Evolutionary conservation across 129 eudicot genomes (phyloP), one percentile per base, ranked within the genome.

Genomic region (Dittrichia graveolens): DNA sequence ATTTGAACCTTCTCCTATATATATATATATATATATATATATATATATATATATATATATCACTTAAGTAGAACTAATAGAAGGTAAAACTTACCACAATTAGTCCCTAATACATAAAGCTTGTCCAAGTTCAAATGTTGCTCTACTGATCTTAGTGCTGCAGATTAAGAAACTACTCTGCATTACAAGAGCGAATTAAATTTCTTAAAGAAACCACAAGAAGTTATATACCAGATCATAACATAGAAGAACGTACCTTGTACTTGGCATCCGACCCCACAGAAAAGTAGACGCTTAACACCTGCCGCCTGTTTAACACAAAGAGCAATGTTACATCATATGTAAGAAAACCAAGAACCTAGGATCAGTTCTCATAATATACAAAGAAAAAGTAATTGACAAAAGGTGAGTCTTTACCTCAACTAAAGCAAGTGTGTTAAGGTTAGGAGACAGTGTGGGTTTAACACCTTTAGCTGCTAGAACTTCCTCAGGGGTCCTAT

Each of bases 251-350:
- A 12, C 37, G 69, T 72, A 94, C 98, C 98, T 90, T 94, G 98
- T 71, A 94, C 98, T 85, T 94, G 98, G 84, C 98, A 94, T 55
- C 98, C 98, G 47, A 94, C 98, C 73, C 98, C 98, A 75, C 98
- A 90, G 71, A 94, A 94, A 41, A 94, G 96, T 55, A 94, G 90
- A 69, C 97, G 93, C 58, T 94, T 94, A 44, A 94, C 98, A 44
- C 96, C 97, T 57, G 98, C 95, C 58, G 98, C 97, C 98, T 92
- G 85, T 76, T 46, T 41, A 40, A 69, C 61, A 61, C 5, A 8
- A 13, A 75, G 47, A 43, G 55, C 47, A 80, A 38, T 62, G 47
- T 19, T 5, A 75, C 6, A 75, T 50, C 46, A 67, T 24, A 44
- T 7, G 48, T 56, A 39, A 9, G 18, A 16, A 16, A 54, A 24